These are phyloP conservation scores for Hanseniaspora mollemarum DNA, from an alignment of 805 yeast genomes.

Conservation along the genomic window DNA sequence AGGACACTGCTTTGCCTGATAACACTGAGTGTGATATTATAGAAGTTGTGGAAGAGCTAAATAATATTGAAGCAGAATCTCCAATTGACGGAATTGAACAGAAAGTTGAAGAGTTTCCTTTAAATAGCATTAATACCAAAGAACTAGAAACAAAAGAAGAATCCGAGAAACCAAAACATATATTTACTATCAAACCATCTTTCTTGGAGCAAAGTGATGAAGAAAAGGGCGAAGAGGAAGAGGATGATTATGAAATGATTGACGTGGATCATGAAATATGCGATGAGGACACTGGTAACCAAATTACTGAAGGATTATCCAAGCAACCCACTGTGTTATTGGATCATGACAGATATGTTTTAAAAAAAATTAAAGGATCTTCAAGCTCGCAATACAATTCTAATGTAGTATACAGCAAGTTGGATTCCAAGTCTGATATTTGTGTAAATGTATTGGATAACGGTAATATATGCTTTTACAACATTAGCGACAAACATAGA, in stretches of 20 bases:
- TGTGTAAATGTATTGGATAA: conserved; percentile 5
- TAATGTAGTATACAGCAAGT: neutral
- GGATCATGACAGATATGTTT: conserved; percentile 5
- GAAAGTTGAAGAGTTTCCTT: neutral
- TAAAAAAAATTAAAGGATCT: neutral
- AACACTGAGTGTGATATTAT: neutral
- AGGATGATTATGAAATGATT: neutral
- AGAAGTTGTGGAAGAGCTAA: neutral
- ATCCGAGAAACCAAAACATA: neutral
- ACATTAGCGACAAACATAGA: conserved; percentile 1
- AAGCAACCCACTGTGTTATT: neutral
- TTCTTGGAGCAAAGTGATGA: neutral
- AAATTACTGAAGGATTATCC: neutral
- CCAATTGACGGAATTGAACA: neutral
- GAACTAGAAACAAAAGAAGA: neutral
- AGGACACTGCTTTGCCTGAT: neutral
- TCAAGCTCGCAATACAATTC: neutral
- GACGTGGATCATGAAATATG: neutral
- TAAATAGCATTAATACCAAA: neutral
- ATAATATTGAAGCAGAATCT: neutral
- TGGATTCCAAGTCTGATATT: conserved; percentile 2
- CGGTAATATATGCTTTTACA: neutral
- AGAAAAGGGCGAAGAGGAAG: neutral
- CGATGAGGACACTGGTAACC: neutral
- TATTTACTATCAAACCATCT: neutral